Evolutionary conservation across 1,284 basidiomycete species (phyloP), one percentile per base, ranked within the genome.

Genomic region (Singerocomus rubriflavus): DNA sequence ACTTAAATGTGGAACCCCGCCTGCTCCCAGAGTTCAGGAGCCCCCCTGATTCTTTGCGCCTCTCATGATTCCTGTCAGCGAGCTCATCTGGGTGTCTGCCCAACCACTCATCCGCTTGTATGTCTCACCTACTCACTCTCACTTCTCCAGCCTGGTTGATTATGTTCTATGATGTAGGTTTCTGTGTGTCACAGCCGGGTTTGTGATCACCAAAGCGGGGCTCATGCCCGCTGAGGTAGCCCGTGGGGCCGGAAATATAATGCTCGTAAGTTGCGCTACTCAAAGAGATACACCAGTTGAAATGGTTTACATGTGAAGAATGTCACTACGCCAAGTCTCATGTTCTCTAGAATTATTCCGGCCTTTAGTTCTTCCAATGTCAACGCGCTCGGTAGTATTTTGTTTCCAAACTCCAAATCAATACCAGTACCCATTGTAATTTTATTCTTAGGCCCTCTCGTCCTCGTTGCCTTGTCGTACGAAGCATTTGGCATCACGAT

Each of bases 311-410:
- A 30, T 40, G 84, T 25, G 30, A 41, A 85, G 76, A 90, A 88
- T 58, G 75, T 91, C 51, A 73, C 79, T 0, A 62, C 87, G 1
- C 90, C 90, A 3, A 79, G 78, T 51, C 75, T 92, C 11, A 73
- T 91, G 70, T 91, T 92, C 65, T 83, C 84, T 2, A 88, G 84
- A 56, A 88, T 92, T 54, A 78, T 91, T 0, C 81, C 87, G 0
- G 80, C 88, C 0, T 89, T 93, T 58, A 82, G 75, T 2, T 61
- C 77, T 0, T 74, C 84, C 25, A 91, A 89, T 57, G 74, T 88
- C 31, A 54, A 68, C 25, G 79, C 81, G 2, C 69, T 91, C 36
- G 88, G 89, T 75, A 55, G 6, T 6, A 0, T 49, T 21, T 35
- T 14, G 25, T 35, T 35, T 38, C 16, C 11, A 11, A 34, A 21